Evolutionary conservation across 768 basidiomycete species (phyloP).

Genomic region (Collybia nuda): DNA sequence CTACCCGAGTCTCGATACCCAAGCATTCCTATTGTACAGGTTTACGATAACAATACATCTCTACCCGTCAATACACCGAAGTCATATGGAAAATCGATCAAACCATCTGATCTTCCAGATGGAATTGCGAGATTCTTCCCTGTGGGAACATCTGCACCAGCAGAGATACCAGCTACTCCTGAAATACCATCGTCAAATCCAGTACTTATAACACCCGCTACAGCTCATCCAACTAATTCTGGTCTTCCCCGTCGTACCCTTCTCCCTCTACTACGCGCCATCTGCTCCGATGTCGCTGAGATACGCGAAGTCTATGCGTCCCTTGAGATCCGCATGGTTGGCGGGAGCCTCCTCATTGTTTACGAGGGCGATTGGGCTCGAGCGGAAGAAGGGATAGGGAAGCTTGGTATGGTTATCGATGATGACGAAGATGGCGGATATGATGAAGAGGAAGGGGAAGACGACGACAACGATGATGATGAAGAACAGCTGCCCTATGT

Average conservation of each 20-base stretch:
- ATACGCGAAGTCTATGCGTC: slow-evolving; percentile 48
- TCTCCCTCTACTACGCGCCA: slow-evolving; percentile 52
- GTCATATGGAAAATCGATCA: slow-evolving; percentile 77
- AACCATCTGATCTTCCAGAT: slow-evolving; percentile 64
- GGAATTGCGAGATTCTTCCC: slow-evolving; percentile 85
- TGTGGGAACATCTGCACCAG: slow-evolving; percentile 22
- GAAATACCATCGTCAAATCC: background rate
- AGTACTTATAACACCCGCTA: background rate
- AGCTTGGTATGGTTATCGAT: background rate
- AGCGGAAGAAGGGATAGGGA: slow-evolving; percentile 12
- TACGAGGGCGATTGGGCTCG: slow-evolving; percentile 57
- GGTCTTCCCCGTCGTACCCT: slow-evolving; percentile 61
- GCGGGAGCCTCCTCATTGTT: slow-evolving; percentile 78
- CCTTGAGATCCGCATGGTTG: slow-evolving; percentile 79
- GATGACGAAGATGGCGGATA: slow-evolving; percentile 27
- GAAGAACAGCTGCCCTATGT: slow-evolving; percentile 37
- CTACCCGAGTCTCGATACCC: no score
- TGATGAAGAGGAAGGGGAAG: no score
- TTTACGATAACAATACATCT: slow-evolving; percentile 62
- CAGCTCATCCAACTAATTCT: slow-evolving; percentile 7
- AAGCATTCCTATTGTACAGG: slow-evolving; percentile 38
- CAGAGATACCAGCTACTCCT: no score
- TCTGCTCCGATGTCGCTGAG: slow-evolving; percentile 52
- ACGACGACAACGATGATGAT: no score
- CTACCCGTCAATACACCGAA: slow-evolving; percentile 65